These are phyloP conservation scores for Ogataea polymorpha DNA, from an alignment of 805 yeast genomes.

Conservation along the genomic window DNA sequence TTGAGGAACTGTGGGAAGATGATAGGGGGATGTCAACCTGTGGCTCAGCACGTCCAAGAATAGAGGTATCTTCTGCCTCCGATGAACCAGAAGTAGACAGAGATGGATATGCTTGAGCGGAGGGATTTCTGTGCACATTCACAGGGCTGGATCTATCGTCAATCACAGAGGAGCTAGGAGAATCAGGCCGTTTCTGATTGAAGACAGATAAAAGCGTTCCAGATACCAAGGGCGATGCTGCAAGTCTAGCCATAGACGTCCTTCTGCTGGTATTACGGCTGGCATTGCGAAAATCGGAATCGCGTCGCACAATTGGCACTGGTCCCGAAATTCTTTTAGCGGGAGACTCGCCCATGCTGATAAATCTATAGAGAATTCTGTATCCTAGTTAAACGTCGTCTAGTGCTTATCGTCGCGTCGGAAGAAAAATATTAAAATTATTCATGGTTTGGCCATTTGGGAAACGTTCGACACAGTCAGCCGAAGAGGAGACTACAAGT, in stretches of 20 bases:
- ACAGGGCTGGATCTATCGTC: conserved; percentile 17
- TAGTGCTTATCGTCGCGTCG: conserved; percentile 6
- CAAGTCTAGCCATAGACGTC: conserved; percentile 34
- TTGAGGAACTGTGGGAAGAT: conserved; percentile 24
- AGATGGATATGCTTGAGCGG: conserved; percentile 6
- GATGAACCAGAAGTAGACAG: conserved; percentile 21
- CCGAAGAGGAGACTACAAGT: conserved; percentile 5
- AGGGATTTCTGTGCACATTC: conserved; percentile 1
- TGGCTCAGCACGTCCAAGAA: conserved; percentile 7
- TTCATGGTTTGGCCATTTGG: conserved; percentile 25
- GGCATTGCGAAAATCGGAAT: conserved; percentile 1
- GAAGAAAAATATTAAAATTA: conserved; percentile 2
- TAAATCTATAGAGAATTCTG: background rate
- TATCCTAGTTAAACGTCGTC: background rate
- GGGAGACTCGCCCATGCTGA: conserved; percentile 16
- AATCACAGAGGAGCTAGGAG: conserved; percentile 24
- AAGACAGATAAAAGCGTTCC: conserved; percentile 14
- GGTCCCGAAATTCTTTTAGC: conserved; percentile 9
- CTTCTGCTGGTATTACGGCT: conserved; percentile 24
- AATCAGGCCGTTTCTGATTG: conserved; percentile 17
- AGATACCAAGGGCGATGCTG: conserved; percentile 26
- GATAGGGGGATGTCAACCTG: conserved; percentile 5
- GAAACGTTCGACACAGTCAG: conserved; percentile 3
- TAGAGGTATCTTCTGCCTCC: conserved; percentile 11
- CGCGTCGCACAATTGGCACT: conserved; percentile 8